These are phyloP conservation scores for Phaeophleospora eucalypticola DNA, from an alignment of 2,329 filamentous ascomycete species.

Conservation along the genomic window DNA sequence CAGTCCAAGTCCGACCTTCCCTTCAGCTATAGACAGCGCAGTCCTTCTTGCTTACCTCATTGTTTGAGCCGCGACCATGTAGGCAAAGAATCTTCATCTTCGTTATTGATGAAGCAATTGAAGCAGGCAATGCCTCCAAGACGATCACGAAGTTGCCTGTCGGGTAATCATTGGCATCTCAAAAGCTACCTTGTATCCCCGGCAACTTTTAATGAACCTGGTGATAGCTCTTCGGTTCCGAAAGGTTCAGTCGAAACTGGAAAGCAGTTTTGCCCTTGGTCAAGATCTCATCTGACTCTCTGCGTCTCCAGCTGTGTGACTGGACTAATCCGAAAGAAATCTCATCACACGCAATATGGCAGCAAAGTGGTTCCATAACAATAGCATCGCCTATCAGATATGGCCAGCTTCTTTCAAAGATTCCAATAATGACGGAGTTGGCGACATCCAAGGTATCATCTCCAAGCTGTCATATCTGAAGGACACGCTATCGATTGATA, in stretches of 20 bases:
- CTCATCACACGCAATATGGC: neutral
- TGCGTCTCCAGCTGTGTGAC: too few species aligned
- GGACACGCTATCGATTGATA: constrained; percentile 55
- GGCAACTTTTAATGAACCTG: neutral
- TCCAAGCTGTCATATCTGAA: constrained; percentile 58
- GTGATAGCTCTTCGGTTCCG: neutral
- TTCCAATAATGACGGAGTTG: constrained; percentile 56
- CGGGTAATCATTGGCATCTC: neutral
- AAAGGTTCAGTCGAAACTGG: too few species aligned
- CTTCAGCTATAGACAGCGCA: too few species aligned
- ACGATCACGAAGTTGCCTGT: too few species aligned
- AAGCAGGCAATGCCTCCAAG: too few species aligned
- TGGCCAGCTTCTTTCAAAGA: constrained; percentile 55
- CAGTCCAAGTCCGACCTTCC: neutral
- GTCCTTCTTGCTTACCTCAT: constrained; percentile 2
- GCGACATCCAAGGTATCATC: constrained; percentile 62
- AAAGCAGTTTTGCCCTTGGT: too few species aligned
- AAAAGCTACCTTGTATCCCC: neutral
- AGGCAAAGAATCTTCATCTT: constrained; percentile 12
- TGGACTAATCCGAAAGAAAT: too few species aligned
- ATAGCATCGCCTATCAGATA: constrained; percentile 44
- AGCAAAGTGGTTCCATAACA: neutral
- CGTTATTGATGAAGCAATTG: neutral
- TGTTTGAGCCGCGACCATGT: constrained; percentile 14
- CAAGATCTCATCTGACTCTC: too few species aligned